Evolutionary conservation across 2,329 filamentous ascomycete genomes (phyloP).

Genomic region (Phialophora verrucosa): DNA sequence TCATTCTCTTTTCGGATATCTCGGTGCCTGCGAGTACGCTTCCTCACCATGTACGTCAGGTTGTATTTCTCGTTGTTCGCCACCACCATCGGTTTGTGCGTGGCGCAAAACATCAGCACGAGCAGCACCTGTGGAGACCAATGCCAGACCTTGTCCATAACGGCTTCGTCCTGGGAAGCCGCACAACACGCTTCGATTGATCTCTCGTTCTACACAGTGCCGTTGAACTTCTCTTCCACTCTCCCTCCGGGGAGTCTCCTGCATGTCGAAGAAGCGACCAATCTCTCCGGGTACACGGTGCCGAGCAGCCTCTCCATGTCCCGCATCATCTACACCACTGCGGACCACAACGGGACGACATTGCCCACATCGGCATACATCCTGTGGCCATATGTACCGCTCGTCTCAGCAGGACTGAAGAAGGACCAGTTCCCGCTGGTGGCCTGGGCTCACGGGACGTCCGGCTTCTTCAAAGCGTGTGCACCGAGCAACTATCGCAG

Average conservation of each 20-base stretch:
- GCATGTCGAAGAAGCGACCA: conserved; percentile 44
- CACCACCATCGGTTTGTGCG: not conserved
- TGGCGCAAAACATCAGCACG: not conserved
- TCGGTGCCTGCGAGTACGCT: not conserved
- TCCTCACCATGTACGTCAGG: not conserved
- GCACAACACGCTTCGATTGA: conserved; percentile 42
- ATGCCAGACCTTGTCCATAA: not conserved
- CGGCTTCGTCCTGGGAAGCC: conserved; percentile 19
- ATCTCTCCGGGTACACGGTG: conserved; percentile 51
- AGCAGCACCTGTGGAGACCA: conserved; percentile 4
- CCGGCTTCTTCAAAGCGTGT: conserved; percentile 48
- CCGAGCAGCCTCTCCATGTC: conserved; percentile 54
- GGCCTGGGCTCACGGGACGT: conserved; percentile 55
- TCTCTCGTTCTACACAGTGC: conserved; percentile 52
- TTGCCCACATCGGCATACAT: conserved; percentile 58
- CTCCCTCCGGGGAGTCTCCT: conserved; percentile 48
- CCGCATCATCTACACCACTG: conserved; percentile 57
- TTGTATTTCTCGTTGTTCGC: not conserved
- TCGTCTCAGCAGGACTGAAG: conserved; percentile 21
- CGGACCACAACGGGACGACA: conserved; percentile 52
- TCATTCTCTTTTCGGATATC: not conserved
- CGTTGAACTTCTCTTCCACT: conserved; percentile 34
- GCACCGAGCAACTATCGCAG: conserved; percentile 51
- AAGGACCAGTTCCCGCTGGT: conserved; percentile 43
- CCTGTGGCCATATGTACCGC: conserved; percentile 55